A percentile compares a stretch with the other conserved stretches of the same genome.
Evolutionary conservation across 352 stramenopile genomes (phyloP).

Genomic region (Albugo candida): DNA sequence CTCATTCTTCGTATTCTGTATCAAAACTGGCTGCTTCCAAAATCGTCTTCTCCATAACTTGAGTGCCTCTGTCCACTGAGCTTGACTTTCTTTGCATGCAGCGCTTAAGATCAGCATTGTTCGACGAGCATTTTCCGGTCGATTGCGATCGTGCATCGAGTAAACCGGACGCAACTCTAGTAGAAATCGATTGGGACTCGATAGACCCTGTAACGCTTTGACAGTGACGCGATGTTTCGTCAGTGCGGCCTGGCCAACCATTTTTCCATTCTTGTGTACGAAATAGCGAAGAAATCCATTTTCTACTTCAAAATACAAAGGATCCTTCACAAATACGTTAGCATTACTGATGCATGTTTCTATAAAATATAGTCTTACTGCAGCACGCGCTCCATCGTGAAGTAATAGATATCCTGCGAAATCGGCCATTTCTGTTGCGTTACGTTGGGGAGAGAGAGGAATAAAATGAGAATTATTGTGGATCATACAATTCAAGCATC

Average conservation of each 20-base stretch:
- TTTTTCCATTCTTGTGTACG: constrained; percentile 44
- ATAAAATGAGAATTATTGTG: background rate
- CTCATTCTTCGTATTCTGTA: constrained; percentile 43
- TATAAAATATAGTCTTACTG: constrained; percentile 10
- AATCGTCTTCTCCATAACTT: constrained; percentile 59
- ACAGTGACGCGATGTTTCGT: constrained; percentile 45
- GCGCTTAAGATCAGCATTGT: constrained; percentile 33
- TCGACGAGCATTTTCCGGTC: constrained; percentile 34
- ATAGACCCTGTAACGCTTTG: constrained; percentile 17
- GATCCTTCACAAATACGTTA: constrained; percentile 18
- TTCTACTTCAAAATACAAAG: constrained; percentile 60
- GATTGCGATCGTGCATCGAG: constrained; percentile 54
- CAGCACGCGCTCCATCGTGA: constrained; percentile 26
- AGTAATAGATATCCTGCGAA: constrained; percentile 66
- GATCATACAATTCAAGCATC: background rate
- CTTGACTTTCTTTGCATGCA: constrained; percentile 10
- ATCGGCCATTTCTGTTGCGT: constrained; percentile 28
- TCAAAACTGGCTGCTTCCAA: constrained; percentile 45
- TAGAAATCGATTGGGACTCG: constrained; percentile 43
- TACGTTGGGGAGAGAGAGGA: background rate
- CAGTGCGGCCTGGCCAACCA: constrained; percentile 46
- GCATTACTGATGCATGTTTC: background rate
- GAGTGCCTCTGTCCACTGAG: constrained; percentile 35
- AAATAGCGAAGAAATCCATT: constrained; percentile 54
- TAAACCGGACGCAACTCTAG: constrained; percentile 52